Evolutionary conservation across 768 basidiomycete genomes (phyloP).

Genomic region (Podaxis rugospora): DNA sequence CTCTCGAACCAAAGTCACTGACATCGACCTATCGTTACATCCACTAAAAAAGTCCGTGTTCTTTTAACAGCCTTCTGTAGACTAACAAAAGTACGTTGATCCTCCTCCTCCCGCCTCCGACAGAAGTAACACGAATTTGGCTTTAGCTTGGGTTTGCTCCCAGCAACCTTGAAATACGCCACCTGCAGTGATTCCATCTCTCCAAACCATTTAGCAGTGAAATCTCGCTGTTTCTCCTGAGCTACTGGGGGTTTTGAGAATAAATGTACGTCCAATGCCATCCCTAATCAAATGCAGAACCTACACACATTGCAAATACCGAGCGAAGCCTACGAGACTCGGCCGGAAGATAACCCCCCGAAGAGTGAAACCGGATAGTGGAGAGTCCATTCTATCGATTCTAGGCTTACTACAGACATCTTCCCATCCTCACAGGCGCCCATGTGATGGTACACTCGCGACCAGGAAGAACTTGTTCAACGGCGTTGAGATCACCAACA

Average conservation of each 20-base stretch:
- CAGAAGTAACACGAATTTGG: background rate
- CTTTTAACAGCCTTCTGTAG: background rate
- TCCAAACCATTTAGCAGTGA: background rate
- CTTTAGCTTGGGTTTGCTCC: background rate
- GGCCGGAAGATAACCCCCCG: background rate
- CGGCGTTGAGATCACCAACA: background rate
- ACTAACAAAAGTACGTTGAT: background rate
- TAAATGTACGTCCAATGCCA: background rate
- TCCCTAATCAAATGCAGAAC: background rate
- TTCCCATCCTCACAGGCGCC: background rate
- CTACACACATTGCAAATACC: background rate
- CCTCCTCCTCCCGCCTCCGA: background rate
- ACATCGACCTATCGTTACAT: background rate
- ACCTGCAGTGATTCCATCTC: background rate
- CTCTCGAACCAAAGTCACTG: too few species aligned
- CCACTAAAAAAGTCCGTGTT: background rate
- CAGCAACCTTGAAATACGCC: background rate
- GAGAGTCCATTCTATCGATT: background rate
- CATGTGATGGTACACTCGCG: background rate
- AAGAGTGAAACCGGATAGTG: background rate
- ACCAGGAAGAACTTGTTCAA: background rate
- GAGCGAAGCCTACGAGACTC: background rate
- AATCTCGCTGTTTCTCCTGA: background rate
- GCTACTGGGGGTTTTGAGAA: background rate
- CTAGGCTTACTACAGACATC: background rate